Conservation (phyloP, 1,284 basidiomycete genomes). For the Boletellus sp. region DNA sequence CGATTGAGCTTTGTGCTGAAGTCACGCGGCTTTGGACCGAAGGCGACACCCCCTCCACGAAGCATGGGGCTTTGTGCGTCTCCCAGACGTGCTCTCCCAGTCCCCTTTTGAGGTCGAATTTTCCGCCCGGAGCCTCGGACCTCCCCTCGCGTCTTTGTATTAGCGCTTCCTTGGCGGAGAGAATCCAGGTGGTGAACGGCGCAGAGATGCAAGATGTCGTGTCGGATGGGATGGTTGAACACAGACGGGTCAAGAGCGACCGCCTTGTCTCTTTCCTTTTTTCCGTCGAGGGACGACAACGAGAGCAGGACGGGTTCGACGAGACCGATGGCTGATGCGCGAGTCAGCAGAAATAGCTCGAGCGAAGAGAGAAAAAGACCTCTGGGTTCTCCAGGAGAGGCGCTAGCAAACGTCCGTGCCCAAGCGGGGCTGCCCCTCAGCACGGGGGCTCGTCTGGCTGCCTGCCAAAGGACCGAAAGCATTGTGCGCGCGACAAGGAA, state of each 20-base stretch:
- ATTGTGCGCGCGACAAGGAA: constrained; percentile 7
- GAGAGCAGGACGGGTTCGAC: constrained; percentile 54
- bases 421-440: not conserved
- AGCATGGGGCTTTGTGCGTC: constrained; percentile 88
- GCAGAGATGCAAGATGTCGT: constrained; percentile 92
- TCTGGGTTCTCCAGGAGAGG: constrained; percentile 7
- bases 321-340: constrained; percentile 38
- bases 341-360: constrained; percentile 10
- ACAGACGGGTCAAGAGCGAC: constrained; percentile 80
- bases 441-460: constrained; percentile 6
- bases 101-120: constrained; percentile 89
- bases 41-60: constrained; percentile 88
- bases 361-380: constrained; percentile 9
- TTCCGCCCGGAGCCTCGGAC: constrained; percentile 88
- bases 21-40: constrained; percentile 87
- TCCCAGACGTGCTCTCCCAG: constrained; percentile 86
- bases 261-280: constrained; percentile 45
- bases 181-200: constrained; percentile 87
- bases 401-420: constrained; percentile 14
- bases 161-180: constrained; percentile 86
- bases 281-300: constrained; percentile 56
- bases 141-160: constrained; percentile 88
- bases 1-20: constrained; percentile 88
- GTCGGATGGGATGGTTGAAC: constrained; percentile 83
- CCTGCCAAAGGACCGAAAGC: constrained; percentile 19